phyloP scores from a whole-genome alignment of 371 early-diverging fungal genomes.

The Syncephalastrum racemosum region DNA sequence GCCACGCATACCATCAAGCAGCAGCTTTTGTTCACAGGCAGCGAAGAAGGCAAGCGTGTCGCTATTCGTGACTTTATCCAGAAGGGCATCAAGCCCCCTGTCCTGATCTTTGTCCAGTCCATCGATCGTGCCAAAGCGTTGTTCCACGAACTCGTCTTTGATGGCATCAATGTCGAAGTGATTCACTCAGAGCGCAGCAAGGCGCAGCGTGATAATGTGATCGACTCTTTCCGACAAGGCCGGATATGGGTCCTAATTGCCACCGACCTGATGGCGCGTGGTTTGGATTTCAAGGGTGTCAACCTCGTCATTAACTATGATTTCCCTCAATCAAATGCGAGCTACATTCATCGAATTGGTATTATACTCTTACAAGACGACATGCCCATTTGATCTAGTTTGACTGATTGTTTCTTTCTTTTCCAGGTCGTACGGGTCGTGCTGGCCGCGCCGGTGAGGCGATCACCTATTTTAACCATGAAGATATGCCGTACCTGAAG shows the following conservation, averaged over 20 bases:
- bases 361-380: neutral
- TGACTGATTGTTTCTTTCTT: neutral
- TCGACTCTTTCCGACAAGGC: constrained; percentile 88
- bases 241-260: constrained; percentile 95
- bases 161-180: constrained; percentile 95
- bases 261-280: constrained; percentile 96
- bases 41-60: constrained; percentile 91
- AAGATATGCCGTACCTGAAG: constrained; percentile 86
- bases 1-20: constrained; percentile 93
- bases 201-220: constrained; percentile 87
- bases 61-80: constrained; percentile 89
- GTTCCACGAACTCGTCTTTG: constrained; percentile 93
- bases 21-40: constrained; percentile 88
- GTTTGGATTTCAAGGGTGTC: constrained; percentile 94
- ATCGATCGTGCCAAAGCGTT: constrained; percentile 95
- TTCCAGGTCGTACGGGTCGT: constrained; percentile 84
- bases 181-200: constrained; percentile 93
- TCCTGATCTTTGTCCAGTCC: constrained; percentile 93
- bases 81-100: constrained; percentile 85
- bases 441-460: constrained; percentile 83
- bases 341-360: constrained; percentile 94
- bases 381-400: neutral
- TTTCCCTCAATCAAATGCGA: constrained; percentile 90
- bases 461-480: constrained; percentile 89
- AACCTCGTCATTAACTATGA: constrained; percentile 95